Conservation (phyloP, 2,329 filamentous ascomycete species). For the Penicillium frequentans region DNA sequence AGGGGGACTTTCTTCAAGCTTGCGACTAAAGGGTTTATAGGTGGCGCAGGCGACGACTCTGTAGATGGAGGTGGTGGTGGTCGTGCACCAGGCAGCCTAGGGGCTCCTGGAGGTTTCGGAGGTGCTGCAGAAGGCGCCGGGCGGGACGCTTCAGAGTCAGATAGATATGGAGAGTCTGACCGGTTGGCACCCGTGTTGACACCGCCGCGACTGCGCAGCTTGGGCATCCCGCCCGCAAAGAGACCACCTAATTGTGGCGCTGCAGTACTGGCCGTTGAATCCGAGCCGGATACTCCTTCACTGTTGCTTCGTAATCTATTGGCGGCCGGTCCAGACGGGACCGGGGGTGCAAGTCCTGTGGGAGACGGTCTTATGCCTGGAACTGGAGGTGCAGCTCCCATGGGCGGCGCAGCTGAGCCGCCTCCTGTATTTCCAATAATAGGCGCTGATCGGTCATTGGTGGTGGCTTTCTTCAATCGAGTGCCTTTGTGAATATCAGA, state of each 20-base stretch:
- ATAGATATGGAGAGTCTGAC: slow-evolving; percentile 70
- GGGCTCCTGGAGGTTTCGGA: slow-evolving; percentile 53
- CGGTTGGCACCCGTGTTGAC: slow-evolving; percentile 72
- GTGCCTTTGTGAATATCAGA: slow-evolving; percentile 83
- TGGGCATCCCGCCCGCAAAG: slow-evolving; percentile 93
- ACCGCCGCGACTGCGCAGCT: slow-evolving; percentile 82
- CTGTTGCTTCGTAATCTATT: slow-evolving; percentile 82
- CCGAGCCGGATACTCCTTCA: slow-evolving; percentile 52
- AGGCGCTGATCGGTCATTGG: slow-evolving; percentile 90
- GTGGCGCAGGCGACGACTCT: slow-evolving; percentile 49
- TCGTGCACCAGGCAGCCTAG: slow-evolving; percentile 57
- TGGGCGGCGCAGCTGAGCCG: slow-evolving; percentile 59
- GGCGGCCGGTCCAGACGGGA: slow-evolving; percentile 52
- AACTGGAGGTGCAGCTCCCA: slow-evolving; percentile 79
- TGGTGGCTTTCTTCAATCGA: slow-evolving; percentile 77
- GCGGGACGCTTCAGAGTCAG: slow-evolving; percentile 71
- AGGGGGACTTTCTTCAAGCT: slow-evolving; percentile 60
- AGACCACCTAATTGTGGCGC: slow-evolving; percentile 78
- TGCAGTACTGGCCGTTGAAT: slow-evolving; percentile 50
- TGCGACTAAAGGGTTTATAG: slow-evolving; percentile 54
- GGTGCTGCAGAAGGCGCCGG: slow-evolving; percentile 54
- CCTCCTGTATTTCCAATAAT: slow-evolving; percentile 59
- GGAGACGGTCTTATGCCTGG: slow-evolving; percentile 49
- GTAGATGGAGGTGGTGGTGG: slow-evolving; percentile 50
- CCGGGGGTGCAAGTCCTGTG: slow-evolving; percentile 31